Evolutionary conservation across 2,329 filamentous ascomycete species (phyloP).

Genomic region (Fusarium xyrophilum): DNA sequence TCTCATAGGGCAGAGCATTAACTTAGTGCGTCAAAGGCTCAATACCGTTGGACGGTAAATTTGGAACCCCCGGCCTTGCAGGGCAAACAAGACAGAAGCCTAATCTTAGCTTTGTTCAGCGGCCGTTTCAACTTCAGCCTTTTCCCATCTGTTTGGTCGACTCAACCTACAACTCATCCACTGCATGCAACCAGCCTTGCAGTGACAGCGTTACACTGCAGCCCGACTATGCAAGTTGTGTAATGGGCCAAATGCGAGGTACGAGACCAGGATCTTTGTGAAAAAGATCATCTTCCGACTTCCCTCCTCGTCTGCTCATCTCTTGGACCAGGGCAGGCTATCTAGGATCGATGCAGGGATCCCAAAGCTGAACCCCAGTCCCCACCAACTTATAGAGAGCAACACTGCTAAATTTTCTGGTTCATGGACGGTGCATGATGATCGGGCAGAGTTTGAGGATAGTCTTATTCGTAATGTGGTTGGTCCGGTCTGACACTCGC

Average conservation of each 20-base stretch:
- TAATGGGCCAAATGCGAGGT: slow-evolving; percentile 2
- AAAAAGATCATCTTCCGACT: slow-evolving; percentile 30
- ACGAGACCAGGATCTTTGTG: slow-evolving; percentile 1
- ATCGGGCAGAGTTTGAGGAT: not conserved
- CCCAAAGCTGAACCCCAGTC: slow-evolving; percentile 30
- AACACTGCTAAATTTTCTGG: not conserved
- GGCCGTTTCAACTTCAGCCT: slow-evolving; percentile 32
- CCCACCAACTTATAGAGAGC: slow-evolving; percentile 18
- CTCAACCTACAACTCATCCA: not conserved
- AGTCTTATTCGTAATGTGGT: slow-evolving; percentile 25
- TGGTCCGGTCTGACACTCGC: slow-evolving; percentile 39
- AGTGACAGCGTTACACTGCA: slow-evolving; percentile 11
- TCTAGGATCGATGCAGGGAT: slow-evolving; percentile 29
- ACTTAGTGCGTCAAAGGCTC: slow-evolving; percentile 6
- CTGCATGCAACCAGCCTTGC: slow-evolving; percentile 5
- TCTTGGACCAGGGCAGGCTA: slow-evolving; percentile 7
- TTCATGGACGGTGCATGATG: slow-evolving; percentile 1
- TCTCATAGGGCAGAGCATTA: slow-evolving; percentile 18
- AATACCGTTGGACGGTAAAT: slow-evolving; percentile 20
- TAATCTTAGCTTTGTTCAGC: slow-evolving; percentile 36
- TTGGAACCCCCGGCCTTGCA: slow-evolving; percentile 27
- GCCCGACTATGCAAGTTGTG: not conserved
- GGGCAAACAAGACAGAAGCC: slow-evolving; percentile 23
- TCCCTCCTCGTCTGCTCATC: slow-evolving; percentile 24
- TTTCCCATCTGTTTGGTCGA: slow-evolving; percentile 3